These are phyloP conservation scores for Rhodosorus marinus DNA, from an alignment of 23 red algal genomes.

Conservation along the genomic window DNA sequence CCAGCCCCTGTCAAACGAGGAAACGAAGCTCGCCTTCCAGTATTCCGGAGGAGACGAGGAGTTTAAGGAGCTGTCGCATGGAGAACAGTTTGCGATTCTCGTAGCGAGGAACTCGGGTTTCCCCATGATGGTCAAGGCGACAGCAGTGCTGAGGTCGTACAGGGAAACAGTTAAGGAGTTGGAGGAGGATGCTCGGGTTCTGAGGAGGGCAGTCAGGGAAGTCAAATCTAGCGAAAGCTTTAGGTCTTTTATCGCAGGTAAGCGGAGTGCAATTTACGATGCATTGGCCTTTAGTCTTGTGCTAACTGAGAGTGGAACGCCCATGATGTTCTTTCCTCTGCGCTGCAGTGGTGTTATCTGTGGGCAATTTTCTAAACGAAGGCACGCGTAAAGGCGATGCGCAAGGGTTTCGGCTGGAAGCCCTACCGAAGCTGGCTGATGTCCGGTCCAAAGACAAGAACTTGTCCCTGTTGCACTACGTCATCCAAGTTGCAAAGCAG, in stretches of 20 bases:
- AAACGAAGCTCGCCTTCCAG: constrained; percentile 46
- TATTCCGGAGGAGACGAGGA: constrained; percentile 4
- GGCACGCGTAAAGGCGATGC: constrained; percentile 76
- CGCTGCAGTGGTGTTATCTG: constrained; percentile 40
- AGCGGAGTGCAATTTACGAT: constrained; percentile 48
- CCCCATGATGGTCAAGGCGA: constrained; percentile 15
- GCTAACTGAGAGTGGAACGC: constrained; percentile 28
- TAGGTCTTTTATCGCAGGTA: constrained; percentile 6
- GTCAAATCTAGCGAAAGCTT: constrained; percentile 26
- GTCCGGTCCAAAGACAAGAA: neutral
- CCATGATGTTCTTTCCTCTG: constrained; percentile 26
- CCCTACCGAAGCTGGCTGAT: constrained; percentile 26
- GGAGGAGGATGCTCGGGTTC: constrained; percentile 26
- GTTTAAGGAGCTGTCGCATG: neutral
- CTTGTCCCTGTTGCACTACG: neutral
- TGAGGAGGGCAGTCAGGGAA: constrained; percentile 46
- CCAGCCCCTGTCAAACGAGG: constrained; percentile 53
- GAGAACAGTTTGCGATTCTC: neutral
- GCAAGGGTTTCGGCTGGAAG: constrained; percentile 58
- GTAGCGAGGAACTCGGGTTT: constrained; percentile 15
- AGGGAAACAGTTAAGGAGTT: constrained; percentile 43
- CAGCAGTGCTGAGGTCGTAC: constrained; percentile 22
- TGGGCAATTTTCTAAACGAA: constrained; percentile 88
- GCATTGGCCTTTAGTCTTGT: no score
- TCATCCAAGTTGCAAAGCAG: no score